A percentile compares a stretch with the other conserved stretches of the same genome.
Conservation (phyloP, 2,329 filamentous ascomycete species). For the Penicillium aurantiogriseum region DNA sequence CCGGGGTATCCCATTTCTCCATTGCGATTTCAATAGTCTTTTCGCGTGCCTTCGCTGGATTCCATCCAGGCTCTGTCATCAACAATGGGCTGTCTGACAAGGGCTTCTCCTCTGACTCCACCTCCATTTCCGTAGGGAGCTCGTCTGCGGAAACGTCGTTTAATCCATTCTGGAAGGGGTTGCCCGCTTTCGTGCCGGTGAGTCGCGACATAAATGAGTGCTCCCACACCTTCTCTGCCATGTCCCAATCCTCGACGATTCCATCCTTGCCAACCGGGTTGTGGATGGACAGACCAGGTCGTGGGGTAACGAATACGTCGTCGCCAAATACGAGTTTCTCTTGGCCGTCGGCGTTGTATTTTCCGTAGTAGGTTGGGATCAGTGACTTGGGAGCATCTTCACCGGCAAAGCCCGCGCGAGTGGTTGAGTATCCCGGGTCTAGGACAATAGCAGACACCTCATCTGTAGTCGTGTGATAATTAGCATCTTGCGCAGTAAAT, state of each 20-base stretch:
- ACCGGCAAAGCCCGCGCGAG: conserved; percentile 92
- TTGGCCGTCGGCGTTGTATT: conserved; percentile 52
- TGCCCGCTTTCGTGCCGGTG: conserved; percentile 70
- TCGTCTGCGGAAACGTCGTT: conserved; percentile 64
- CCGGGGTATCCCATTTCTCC: conserved; percentile 93
- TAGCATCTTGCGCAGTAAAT: background rate
- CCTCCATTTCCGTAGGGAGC: conserved; percentile 61
- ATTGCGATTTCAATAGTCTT: conserved; percentile 95
- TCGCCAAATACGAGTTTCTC: conserved; percentile 76
- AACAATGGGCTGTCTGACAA: conserved; percentile 86
- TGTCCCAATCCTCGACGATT: conserved; percentile 95
- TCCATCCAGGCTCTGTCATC: conserved; percentile 94
- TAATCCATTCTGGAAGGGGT: conserved; percentile 72
- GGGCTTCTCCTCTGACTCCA: conserved; percentile 67
- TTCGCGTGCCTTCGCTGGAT: conserved; percentile 80
- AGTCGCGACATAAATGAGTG: conserved; percentile 85
- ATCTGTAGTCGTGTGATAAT: conserved; percentile 55
- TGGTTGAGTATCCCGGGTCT: conserved; percentile 87
- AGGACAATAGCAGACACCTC: conserved; percentile 97
- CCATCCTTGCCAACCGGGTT: conserved; percentile 91
- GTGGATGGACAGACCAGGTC: conserved; percentile 73
- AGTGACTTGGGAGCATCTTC: conserved; percentile 96
- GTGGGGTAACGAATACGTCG: conserved; percentile 77
- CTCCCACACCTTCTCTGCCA: conserved; percentile 85
- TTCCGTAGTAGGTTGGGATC: conserved; percentile 84